Conservation (phyloP, 805 yeast genomes). For the Candida railenensis region DNA sequence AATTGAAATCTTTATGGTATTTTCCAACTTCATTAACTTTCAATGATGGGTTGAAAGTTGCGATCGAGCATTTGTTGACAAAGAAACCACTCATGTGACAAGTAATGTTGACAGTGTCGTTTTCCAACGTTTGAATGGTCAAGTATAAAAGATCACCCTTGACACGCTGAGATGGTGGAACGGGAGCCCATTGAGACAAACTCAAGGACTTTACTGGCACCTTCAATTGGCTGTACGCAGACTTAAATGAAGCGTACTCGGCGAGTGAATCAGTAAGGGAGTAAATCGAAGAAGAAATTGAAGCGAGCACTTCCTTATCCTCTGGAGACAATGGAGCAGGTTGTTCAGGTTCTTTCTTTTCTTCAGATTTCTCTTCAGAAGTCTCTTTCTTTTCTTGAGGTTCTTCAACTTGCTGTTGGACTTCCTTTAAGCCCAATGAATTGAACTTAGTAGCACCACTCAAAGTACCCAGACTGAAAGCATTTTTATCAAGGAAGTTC, state of each 20-base stretch:
- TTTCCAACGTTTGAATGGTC: conserved; percentile 74
- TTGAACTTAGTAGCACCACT: conserved; percentile 54
- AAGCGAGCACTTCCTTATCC: conserved; percentile 21
- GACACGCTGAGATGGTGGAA: conserved; percentile 56
- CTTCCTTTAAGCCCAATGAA: conserved; percentile 37
- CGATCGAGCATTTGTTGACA: conserved; percentile 65
- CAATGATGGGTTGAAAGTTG: conserved; percentile 67
- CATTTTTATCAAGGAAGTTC: conserved; percentile 43
- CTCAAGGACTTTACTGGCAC: conserved; percentile 56
- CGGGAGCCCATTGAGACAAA: conserved; percentile 85
- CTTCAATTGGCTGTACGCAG: conserved; percentile 24
- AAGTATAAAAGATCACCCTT: conserved; percentile 83
- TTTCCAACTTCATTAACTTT: conserved; percentile 38
- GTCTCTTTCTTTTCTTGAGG: conserved; percentile 15
- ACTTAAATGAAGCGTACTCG: conserved; percentile 27
- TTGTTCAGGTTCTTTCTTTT: conserved; percentile 3
- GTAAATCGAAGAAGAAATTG: conserved; percentile 10
- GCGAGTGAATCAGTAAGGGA: conserved; percentile 11
- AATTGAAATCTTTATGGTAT: conserved; percentile 43
- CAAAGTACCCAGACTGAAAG: conserved; percentile 38
- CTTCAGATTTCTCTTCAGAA: conserved; percentile 9
- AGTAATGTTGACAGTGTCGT: conserved; percentile 75
- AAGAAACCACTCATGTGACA: conserved; percentile 78
- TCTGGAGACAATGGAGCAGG: conserved; percentile 22
- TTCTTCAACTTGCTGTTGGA: conserved; percentile 15